Conservation (phyloP, 805 yeast genomes). For the Candida pini region DNA sequence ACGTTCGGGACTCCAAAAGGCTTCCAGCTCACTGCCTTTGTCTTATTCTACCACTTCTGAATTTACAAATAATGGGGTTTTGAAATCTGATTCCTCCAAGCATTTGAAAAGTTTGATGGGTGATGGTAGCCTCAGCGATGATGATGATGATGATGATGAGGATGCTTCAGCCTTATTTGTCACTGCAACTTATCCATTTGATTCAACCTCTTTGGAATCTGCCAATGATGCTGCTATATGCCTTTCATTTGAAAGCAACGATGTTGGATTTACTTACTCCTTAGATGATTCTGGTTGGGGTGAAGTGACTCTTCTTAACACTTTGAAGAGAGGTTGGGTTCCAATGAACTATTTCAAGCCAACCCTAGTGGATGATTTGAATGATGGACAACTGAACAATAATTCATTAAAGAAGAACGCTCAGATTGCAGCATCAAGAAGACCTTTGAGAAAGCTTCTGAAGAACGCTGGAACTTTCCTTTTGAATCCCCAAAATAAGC, state of each 20-base stretch:
- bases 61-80: too few relatives aligned
- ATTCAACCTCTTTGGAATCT: constrained; percentile 46
- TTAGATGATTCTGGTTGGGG: constrained; percentile 86
- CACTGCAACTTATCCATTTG: constrained; percentile 30
- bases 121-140: neutral
- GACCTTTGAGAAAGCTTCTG: constrained; percentile 51
- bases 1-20: constrained; percentile 1
- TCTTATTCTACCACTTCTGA: too few relatives aligned
- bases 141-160: constrained; percentile 20
- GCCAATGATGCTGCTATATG: constrained; percentile 68
- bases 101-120: neutral
- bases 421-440: constrained; percentile 35
- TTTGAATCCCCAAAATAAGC: constrained; percentile 54
- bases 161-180: constrained; percentile 33
- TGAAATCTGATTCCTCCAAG: too few relatives aligned
- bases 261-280: constrained; percentile 70
- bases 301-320: constrained; percentile 65
- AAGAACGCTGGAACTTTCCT: constrained; percentile 63
- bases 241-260: constrained; percentile 62
- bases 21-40: neutral
- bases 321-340: constrained; percentile 73
- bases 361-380: constrained; percentile 17
- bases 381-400: neutral
- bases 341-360: constrained; percentile 73
- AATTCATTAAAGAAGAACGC: constrained; percentile 13